Conservation (phyloP, 2,329 filamentous ascomycete genomes). For the Zasmidium angulare region DNA sequence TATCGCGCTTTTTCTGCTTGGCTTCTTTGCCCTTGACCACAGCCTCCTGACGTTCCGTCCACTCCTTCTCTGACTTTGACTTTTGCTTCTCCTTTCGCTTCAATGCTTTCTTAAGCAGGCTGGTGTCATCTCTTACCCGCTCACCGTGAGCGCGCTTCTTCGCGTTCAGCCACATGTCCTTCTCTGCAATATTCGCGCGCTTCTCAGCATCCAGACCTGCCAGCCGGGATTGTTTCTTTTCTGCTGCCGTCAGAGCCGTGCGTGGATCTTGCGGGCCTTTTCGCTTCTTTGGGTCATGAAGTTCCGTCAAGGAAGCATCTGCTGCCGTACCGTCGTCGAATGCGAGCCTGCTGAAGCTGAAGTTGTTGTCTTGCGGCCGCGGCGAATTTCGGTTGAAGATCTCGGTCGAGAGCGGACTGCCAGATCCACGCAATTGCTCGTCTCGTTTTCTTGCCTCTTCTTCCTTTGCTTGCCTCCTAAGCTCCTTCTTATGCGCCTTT, state of each 20-base stretch:
- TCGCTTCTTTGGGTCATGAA: conserved; percentile 66
- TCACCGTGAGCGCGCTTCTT: conserved; percentile 87
- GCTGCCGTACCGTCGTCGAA: conserved; percentile 83
- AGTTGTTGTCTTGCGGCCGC: conserved; percentile 60
- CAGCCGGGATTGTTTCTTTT: conserved; percentile 82
- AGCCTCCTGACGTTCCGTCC: conserved; percentile 52
- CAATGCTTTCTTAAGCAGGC: conserved; percentile 85
- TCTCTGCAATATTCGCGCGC: conserved; percentile 83
- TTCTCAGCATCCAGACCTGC: conserved; percentile 74
- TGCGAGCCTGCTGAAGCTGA: conserved; percentile 86
- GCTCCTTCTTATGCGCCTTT: conserved; percentile 84
- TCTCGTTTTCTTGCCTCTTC: conserved; percentile 68
- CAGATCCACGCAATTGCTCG: conserved; percentile 58
- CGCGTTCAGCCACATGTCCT: conserved; percentile 90
- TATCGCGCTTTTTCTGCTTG: conserved; percentile 52
- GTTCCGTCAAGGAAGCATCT: conserved; percentile 64
- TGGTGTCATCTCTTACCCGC: conserved; percentile 82
- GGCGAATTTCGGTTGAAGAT: conserved; percentile 50
- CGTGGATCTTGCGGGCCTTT: conserved; percentile 83
- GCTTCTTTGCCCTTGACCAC: conserved; percentile 49
- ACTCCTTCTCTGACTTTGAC: conserved; percentile 88
- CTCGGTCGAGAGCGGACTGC: conserved; percentile 51
- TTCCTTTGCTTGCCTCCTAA: conserved; percentile 72
- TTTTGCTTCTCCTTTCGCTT: conserved; percentile 90
- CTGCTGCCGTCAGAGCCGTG: conserved; percentile 78